Evolutionary conservation across 1,284 basidiomycete genomes (phyloP), one percentile per base, ranked within the genome.

Genomic region (Vanrija sp.): DNA sequence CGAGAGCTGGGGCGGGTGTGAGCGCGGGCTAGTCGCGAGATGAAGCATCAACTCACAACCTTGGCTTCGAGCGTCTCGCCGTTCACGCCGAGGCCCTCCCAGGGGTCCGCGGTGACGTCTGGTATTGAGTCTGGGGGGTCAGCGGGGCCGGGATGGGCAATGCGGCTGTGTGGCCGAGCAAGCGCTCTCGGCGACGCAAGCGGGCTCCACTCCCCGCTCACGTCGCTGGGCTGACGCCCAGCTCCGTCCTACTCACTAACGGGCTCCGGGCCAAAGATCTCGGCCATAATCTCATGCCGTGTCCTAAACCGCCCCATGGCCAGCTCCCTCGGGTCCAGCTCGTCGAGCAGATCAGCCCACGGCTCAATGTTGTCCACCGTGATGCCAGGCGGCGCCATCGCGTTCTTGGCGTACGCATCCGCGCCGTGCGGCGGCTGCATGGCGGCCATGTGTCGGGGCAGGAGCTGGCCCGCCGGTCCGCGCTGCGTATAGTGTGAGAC

Each of bases 321-420:
- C 10, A 71, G 45, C 44, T 74, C 72, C 24, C 70, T 54, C 20
- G 67, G 60, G 59, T 74, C 72, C 12, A 72, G 53, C 59, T 74
- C 72, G 44, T 74, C 72, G 48, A 74, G 50, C 25, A 51, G 59
- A 46, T 74, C 72, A 1, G 72, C 67, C 70, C 70, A 74, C 5
- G 72, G 72, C 55, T 74, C 72, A 15, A 62, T 52, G 35, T 47
- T 41, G 19, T 44, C 38, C 20, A 20, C 36, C 3, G 39, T 20
- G n/a, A n/a, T 23, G 4, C 37, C 38, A 9, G 60, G 57, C 2
- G 53, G 42, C 6, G 59, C 41, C 31, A 66, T 39, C 20, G 69
- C 67, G 27, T 63, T 59, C 53, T 67, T 66, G 37, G 64, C 18
- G 43, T 67, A 70, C 20, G 65, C 59, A 24, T 71, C 67, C 10